These are phyloP conservation scores for Filobasidium wieringae DNA, from an alignment of 768 basidiomycete species.

Conservation along the genomic window DNA sequence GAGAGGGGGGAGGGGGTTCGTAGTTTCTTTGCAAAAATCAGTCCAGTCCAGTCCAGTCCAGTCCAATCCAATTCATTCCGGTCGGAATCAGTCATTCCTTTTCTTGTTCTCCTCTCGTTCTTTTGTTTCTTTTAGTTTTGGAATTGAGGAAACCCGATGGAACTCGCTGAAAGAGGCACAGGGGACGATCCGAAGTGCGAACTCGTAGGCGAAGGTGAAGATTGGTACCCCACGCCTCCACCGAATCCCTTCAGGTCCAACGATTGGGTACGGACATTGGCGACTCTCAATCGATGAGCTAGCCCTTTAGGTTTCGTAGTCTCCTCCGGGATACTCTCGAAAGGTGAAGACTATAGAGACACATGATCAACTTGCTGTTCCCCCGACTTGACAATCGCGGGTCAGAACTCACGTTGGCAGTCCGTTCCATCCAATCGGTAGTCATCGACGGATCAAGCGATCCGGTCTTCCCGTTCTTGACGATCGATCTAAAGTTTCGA, in stretches of 20 bases:
- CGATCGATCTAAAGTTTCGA: neutral
- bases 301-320: neutral
- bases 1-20: too few relatives aligned
- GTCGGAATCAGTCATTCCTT: too few relatives aligned
- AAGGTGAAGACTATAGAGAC: neutral
- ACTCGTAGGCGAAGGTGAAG: too few relatives aligned
- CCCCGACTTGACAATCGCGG: neutral
- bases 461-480: neutral
- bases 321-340: neutral
- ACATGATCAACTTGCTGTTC: neutral
- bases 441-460: neutral
- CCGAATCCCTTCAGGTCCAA: neutral
- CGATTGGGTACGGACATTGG: neutral
- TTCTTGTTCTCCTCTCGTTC: too few relatives aligned
- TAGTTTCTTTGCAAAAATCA: too few relatives aligned
- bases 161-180: neutral
- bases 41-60: too few relatives aligned
- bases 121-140: too few relatives aligned
- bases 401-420: neutral
- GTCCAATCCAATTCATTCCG: too few relatives aligned
- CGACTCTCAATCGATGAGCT: neutral
- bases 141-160: neutral
- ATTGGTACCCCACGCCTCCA: neutral
- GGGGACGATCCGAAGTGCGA: neutral
- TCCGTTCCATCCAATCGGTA: neutral